These are phyloP conservation scores for Coleophoma crateriformis DNA, from an alignment of 2,329 filamentous ascomycete species.

Conservation along the genomic window DNA sequence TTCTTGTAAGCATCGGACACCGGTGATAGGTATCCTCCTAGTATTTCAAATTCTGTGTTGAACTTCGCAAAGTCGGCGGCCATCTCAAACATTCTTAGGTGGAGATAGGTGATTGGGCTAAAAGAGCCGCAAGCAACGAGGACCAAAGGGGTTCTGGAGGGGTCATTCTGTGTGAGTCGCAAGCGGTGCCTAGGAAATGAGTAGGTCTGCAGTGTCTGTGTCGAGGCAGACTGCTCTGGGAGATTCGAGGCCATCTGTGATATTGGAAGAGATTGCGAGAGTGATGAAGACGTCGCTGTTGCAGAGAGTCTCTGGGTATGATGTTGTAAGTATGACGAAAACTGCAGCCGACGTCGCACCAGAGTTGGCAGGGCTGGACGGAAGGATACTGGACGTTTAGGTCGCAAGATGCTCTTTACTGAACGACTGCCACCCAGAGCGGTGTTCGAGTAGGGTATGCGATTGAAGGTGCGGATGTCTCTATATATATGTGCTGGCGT, in stretches of 20 bases:
- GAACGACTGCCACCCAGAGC: too few species aligned
- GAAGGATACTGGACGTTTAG: too few species aligned
- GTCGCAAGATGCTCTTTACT: too few species aligned
- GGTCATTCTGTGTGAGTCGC: slow-evolving; percentile 47
- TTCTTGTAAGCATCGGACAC: slow-evolving; percentile 68
- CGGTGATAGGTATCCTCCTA: slow-evolving; percentile 81
- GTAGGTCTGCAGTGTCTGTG: slow-evolving; percentile 34
- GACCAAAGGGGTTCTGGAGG: slow-evolving; percentile 55
- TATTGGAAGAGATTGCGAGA: too few species aligned
- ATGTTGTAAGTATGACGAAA: too few species aligned
- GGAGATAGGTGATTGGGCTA: slow-evolving; percentile 69
- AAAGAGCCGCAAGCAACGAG: slow-evolving; percentile 68
- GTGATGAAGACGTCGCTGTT: too few species aligned
- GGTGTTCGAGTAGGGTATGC: too few species aligned
- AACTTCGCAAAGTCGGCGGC: slow-evolving; percentile 74
- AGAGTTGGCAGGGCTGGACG: too few species aligned
- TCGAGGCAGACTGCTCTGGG: slow-evolving; percentile 8
- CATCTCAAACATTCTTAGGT: slow-evolving; percentile 86
- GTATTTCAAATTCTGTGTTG: slow-evolving; percentile 73
- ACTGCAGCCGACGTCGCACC: too few species aligned
- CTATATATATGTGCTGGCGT: too few species aligned
- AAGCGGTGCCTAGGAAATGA: slow-evolving; percentile 56
- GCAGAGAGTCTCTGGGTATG: too few species aligned
- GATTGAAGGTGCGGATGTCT: too few species aligned
- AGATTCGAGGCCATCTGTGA: slow-evolving; percentile 9